Evolutionary conservation across 2,329 filamentous ascomycete species (phyloP).

Genomic region (Saccharata proteae): DNA sequence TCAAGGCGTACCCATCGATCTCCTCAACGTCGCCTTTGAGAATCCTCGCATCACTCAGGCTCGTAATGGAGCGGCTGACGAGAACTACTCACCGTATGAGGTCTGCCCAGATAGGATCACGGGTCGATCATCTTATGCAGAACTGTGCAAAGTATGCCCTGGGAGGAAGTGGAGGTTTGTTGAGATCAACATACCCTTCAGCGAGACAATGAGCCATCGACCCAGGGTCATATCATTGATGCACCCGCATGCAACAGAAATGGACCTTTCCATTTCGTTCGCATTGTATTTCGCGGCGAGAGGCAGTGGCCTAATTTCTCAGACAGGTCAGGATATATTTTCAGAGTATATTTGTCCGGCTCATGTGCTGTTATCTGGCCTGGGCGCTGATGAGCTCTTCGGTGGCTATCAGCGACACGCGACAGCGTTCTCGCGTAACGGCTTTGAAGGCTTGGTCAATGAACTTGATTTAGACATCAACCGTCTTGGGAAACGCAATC

Average conservation of each 20-base stretch:
- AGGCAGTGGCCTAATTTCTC: slow-evolving; percentile 35
- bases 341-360: slow-evolving; percentile 58
- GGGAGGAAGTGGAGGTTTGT: slow-evolving; percentile 71
- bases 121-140: slow-evolving; percentile 65
- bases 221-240: slow-evolving; percentile 63
- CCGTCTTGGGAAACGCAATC: slow-evolving; percentile 81
- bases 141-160: slow-evolving; percentile 59
- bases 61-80: slow-evolving; percentile 13
- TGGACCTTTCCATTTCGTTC: slow-evolving; percentile 90
- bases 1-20: slow-evolving; percentile 56
- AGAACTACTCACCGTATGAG: slow-evolving; percentile 47
- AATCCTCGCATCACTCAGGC: slow-evolving; percentile 57
- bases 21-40: slow-evolving; percentile 94
- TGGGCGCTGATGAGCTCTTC: slow-evolving; percentile 93
- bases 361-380: slow-evolving; percentile 76
- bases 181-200: slow-evolving; percentile 71
- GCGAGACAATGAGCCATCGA: slow-evolving; percentile 58
- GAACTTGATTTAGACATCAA: slow-evolving; percentile 79
- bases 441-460: slow-evolving; percentile 60
- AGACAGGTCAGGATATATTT: too few relatives aligned
- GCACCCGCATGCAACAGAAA: slow-evolving; percentile 90
- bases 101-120: slow-evolving; percentile 83
- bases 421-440: slow-evolving; percentile 57
- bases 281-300: slow-evolving; percentile 92
- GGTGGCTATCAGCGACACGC: slow-evolving; percentile 82